Percentiles rank a stretch among this genome's conserved stretches.
phyloP scores from a whole-genome alignment of 1,139 yeast genomes.

The Kodamaea plutei region DNA sequence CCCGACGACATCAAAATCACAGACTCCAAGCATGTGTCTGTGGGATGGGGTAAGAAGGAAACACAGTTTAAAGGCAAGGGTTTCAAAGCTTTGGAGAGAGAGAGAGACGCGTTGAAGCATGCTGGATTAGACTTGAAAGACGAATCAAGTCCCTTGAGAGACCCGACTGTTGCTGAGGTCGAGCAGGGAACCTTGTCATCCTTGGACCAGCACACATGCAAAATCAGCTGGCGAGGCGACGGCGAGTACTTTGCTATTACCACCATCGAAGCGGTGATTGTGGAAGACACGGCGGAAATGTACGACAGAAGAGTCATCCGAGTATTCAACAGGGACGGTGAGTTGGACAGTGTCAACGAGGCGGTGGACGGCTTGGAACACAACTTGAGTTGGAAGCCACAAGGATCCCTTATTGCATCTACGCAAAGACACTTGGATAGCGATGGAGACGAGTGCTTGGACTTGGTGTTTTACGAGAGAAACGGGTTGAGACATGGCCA shows the following conservation, averaged over 20 bases:
- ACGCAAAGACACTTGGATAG: conserved; percentile 58
- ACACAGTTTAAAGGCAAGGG: conserved; percentile 97
- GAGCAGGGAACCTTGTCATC: conserved; percentile 64
- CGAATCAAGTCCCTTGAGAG: conserved; percentile 60
- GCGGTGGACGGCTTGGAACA: conserved; percentile 83
- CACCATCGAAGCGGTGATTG: conserved; percentile 50
- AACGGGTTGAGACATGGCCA: conserved; percentile 93
- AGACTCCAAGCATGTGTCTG: conserved; percentile 82
- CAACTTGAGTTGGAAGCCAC: conserved; percentile 81
- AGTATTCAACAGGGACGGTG: conserved; percentile 77
- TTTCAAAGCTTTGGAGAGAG: conserved; percentile 75
- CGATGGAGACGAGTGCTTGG: conserved; percentile 46
- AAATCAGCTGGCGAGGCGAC: conserved; percentile 93
- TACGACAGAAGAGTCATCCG: conserved; percentile 72
- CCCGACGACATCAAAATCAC: conserved; percentile 57
- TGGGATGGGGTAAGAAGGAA: conserved; percentile 98
- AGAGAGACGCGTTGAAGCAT: conserved; percentile 52
- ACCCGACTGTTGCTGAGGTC: conserved; percentile 83
- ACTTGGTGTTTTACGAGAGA: conserved; percentile 79
- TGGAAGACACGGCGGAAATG: conserved; percentile 38
- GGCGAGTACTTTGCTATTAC: conserved; percentile 77
- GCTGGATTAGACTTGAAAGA: conserved; percentile 58
- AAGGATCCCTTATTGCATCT: conserved; percentile 82
- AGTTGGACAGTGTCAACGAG: conserved; percentile 79
- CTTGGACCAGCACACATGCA: conserved; percentile 43